Evolutionary conservation across 495 filamentous ascomycete species (phyloP).

Genomic region (Margaritispora aquatica): DNA sequence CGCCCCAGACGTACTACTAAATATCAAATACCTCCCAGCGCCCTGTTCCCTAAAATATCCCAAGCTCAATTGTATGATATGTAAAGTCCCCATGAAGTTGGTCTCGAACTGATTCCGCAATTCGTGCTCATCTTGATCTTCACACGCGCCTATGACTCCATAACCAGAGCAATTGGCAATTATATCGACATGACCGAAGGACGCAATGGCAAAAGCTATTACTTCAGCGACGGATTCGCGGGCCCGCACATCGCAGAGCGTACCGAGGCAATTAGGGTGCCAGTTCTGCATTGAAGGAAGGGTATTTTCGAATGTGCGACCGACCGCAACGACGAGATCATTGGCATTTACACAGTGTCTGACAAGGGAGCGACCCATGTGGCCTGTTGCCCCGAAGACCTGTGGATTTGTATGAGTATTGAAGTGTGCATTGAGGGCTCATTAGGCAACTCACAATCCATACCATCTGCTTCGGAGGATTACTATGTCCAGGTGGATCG

Average conservation of each 20-base stretch:
- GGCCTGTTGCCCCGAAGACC: conserved; percentile 93
- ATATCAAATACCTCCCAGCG: conserved; percentile 82
- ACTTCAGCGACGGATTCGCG: conserved; percentile 68
- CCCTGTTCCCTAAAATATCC: conserved; percentile 77
- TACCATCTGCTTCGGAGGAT: conserved; percentile 66
- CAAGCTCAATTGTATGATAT: conserved; percentile 86
- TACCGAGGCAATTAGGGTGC: conserved; percentile 64
- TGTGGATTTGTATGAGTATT: conserved; percentile 25
- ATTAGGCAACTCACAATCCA: conserved; percentile 60
- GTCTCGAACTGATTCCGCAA: conserved; percentile 95
- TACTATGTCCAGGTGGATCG: conserved; percentile 68
- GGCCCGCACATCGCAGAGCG: conserved; percentile 85
- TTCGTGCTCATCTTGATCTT: conserved; percentile 94
- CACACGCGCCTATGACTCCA: conserved; percentile 91
- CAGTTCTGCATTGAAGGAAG: conserved; percentile 63
- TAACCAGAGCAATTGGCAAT: conserved; percentile 89
- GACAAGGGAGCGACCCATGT: conserved; percentile 88
- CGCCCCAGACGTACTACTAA: conserved; percentile 83
- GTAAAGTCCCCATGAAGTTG: conserved; percentile 89
- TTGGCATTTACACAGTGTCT: conserved; percentile 72
- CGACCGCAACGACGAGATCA: conserved; percentile 85
- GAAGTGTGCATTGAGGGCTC: neutral
- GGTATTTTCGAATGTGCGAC: conserved; percentile 74
- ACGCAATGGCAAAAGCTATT: conserved; percentile 58
- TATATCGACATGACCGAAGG: conserved; percentile 79